A percentile compares a stretch with the other conserved stretches of the same genome.
Conservation (phyloP, 352 stramenopile species). For the Globisporangium parvum region DNA sequence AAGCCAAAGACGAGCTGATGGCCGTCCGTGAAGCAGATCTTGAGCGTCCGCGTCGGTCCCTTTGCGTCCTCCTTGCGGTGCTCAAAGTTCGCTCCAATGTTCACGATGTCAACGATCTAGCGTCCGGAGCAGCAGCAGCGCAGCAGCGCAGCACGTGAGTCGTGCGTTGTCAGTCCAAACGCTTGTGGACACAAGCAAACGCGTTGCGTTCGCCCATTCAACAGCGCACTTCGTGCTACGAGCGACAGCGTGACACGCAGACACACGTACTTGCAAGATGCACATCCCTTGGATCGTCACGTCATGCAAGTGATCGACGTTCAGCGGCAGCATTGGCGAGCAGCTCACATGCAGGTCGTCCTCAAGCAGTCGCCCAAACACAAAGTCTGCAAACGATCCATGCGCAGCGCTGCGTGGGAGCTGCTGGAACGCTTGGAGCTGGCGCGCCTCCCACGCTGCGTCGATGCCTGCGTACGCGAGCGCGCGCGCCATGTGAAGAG, state of each 20-base stretch:
- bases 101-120: conserved; percentile 74
- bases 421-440: conserved; percentile 32
- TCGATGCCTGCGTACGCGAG: conserved; percentile 60
- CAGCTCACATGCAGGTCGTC: conserved; percentile 70
- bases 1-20: conserved; percentile 72
- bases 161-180: no score
- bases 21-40: conserved; percentile 77
- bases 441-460: conserved; percentile 43
- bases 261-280: conserved; percentile 51
- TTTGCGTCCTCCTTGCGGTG: conserved; percentile 57
- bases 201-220: no score
- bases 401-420: conserved; percentile 5
- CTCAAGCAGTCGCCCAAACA: conserved; percentile 55
- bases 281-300: conserved; percentile 59
- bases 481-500: conserved; percentile 10
- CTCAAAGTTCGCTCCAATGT: conserved; percentile 73
- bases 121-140: no score
- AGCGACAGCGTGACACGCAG: background rate
- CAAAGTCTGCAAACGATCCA: conserved; percentile 31
- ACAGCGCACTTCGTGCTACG: no score
- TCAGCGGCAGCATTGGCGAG: conserved; percentile 38
- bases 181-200: no score
- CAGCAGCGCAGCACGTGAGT: no score
- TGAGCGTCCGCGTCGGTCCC: conserved; percentile 67
- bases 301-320: conserved; percentile 41